These are phyloP conservation scores for Aristolochia fimbriata DNA, from an alignment of 164 flowering plant genomes.

Conservation along the genomic window DNA sequence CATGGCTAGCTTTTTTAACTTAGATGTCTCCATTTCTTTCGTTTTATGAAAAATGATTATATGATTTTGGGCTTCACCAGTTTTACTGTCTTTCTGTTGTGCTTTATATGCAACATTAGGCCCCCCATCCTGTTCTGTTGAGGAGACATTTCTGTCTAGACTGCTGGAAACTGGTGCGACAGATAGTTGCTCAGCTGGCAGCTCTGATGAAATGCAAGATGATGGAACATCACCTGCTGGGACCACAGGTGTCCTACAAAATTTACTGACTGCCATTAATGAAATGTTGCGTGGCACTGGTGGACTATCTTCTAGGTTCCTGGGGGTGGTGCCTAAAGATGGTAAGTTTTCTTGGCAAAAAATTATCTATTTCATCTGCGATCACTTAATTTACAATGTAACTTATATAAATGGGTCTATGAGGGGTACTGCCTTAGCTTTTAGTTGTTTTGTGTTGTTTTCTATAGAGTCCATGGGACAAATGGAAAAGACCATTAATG, in stretches of 20 bases:
- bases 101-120: constrained; percentile 21
- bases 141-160: constrained; percentile 56
- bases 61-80: too few species aligned
- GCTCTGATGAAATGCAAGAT: constrained; percentile 30
- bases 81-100: constrained; percentile 4
- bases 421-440: constrained; percentile 1
- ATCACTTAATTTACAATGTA: background rate
- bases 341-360: constrained; percentile 27
- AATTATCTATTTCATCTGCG: too few species aligned
- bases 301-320: constrained; percentile 25
- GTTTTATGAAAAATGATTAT: too few species aligned
- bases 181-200: constrained; percentile 51
- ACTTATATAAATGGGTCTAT: background rate
- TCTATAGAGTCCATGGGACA: constrained; percentile 36
- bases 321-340: constrained; percentile 34
- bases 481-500: constrained; percentile 23
- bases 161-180: constrained; percentile 81
- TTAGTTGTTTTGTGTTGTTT: constrained; percentile 4
- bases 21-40: too few species aligned
- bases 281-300: constrained; percentile 41
- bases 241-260: constrained; percentile 28
- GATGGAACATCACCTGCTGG: constrained; percentile 18
- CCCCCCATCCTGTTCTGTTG: constrained; percentile 27
- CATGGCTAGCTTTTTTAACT: too few species aligned
- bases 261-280: constrained; percentile 42